phyloP scores from a whole-genome alignment of 2,329 filamentous ascomycete genomes.

The Diaporthe caulivora region DNA sequence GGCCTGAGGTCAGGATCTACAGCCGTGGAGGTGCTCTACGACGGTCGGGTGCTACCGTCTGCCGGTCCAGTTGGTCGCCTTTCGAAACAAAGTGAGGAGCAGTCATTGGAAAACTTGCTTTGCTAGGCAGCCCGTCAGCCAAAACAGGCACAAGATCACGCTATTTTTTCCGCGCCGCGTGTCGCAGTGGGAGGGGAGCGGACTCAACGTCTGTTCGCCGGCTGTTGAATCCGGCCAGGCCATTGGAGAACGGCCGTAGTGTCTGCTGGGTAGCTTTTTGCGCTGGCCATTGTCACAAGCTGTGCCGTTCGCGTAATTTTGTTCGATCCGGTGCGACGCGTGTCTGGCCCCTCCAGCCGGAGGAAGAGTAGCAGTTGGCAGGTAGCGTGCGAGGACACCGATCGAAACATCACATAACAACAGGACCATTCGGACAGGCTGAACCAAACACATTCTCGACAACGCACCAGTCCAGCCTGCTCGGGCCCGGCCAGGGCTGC shows the following conservation, averaged over 20 bases:
- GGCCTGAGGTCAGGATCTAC: conserved; percentile 2
- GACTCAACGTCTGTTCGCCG: conserved; percentile 29
- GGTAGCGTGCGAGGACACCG: not conserved
- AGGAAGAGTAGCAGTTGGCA: conserved; percentile 3
- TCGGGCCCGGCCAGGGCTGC: not conserved
- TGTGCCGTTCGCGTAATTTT: conserved; percentile 1
- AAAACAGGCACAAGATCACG: conserved; percentile 14
- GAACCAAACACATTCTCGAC: not conserved
- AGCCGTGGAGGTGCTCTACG: not conserved
- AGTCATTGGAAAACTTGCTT: conserved; percentile 1
- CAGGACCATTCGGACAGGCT: not conserved
- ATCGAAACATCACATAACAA: not conserved
- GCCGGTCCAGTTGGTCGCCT: conserved; percentile 30
- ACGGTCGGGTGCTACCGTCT: conserved; percentile 27
- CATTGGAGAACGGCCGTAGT: conserved; percentile 18
- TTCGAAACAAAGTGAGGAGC: conserved; percentile 24
- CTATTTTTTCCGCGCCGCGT: conserved; percentile 21
- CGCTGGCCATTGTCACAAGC: not conserved
- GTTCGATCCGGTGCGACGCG: not conserved
- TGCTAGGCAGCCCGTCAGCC: not conserved
- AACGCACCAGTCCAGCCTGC: not conserved
- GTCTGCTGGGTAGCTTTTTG: not conserved
- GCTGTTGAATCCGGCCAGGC: not conserved
- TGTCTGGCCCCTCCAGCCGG: not conserved
- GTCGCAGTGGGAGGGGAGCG: conserved; percentile 24